Evolutionary conservation across 768 basidiomycete species (phyloP), one percentile per base, ranked within the genome.

Genomic region (Mycena crocata): DNA sequence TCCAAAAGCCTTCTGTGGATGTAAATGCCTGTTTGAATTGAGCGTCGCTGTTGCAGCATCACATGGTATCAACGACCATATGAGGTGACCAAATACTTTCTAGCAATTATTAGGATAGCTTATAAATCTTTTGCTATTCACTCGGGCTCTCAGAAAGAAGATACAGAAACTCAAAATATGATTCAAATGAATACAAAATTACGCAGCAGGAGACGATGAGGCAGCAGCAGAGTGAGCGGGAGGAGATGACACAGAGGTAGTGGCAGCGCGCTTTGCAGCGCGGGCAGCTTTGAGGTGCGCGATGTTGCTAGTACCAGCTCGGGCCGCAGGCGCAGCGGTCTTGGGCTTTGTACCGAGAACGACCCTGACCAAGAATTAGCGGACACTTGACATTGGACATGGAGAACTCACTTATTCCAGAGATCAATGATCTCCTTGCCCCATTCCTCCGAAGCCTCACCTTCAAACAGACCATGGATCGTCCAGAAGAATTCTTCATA

Each of bases 401-500:
- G 14, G 26, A 12, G 7, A 30, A 56, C 39, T 2, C 54, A 56
- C 54, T 21, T 56, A 30, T 56, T 42, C 54, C 54, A 56, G 32
- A 57, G 14, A 13, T 26, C 40, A 32, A 57, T 42, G 40, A 45
- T 32, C n/a, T 31, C 39, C 30, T 23, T 24, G 0, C 19, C 54
- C 39, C 37, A 40, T 19, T 56, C 54, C 39, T 35, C 49, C n/a
- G n/a, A n/a, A n/a, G n/a, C n/a, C 15, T 23, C 12, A n/a, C 37
- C 51, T 12, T 32, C 31, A 23, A 52, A 37, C 2, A 35, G 32
- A 15, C 37, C 23, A 14, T 24, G 14, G 21, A 52, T 34, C 7
- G 32, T 52, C 32, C 34, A 52, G 51, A 52, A 52, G 14, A 52
- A 52, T 3, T 35, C 21, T 10, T 52, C 51, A 34, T 52, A 52